These are phyloP conservation scores for Marvania coccoides DNA, from an alignment of 139 green algal genomes.

Conservation along the genomic window DNA sequence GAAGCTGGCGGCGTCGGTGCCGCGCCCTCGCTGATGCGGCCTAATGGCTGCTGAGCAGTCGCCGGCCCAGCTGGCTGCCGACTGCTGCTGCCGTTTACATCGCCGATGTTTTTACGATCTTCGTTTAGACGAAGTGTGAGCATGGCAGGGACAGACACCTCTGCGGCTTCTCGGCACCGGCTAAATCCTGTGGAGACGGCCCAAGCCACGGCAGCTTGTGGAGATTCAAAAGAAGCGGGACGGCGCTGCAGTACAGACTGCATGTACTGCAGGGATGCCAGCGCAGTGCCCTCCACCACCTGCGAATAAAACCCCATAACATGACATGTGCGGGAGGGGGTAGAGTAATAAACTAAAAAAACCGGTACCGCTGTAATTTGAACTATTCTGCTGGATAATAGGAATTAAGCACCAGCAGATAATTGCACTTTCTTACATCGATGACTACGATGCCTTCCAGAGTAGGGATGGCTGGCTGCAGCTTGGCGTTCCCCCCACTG, in stretches of 20 bases:
- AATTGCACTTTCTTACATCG: too few species aligned
- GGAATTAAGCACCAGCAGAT: too few species aligned
- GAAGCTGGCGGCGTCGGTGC: background rate
- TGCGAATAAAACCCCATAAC: too few species aligned
- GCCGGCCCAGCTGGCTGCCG: background rate
- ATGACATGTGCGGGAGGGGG: too few species aligned
- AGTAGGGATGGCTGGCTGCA: slow-evolving; percentile 15
- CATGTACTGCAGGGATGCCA: slow-evolving; percentile 77
- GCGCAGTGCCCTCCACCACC: slow-evolving; percentile 81
- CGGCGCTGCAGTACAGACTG: slow-evolving; percentile 44
- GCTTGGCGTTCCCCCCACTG: background rate
- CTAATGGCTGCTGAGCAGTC: background rate
- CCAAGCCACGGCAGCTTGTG: slow-evolving; percentile 45
- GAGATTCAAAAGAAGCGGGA: slow-evolving; percentile 44
- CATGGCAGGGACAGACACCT: slow-evolving; percentile 62
- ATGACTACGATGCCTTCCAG: slow-evolving; percentile 78
- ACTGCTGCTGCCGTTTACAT: background rate
- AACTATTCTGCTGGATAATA: too few species aligned
- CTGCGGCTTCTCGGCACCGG: slow-evolving; percentile 29
- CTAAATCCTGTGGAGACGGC: slow-evolving; percentile 39
- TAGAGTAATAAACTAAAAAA: too few species aligned
- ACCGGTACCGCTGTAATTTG: too few species aligned
- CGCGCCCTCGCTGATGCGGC: too few species aligned
- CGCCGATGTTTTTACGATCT: background rate
- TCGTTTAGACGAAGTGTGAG: slow-evolving; percentile 10